Conservation (phyloP, 768 basidiomycete genomes). For the Amanita brunnescens region DNA sequence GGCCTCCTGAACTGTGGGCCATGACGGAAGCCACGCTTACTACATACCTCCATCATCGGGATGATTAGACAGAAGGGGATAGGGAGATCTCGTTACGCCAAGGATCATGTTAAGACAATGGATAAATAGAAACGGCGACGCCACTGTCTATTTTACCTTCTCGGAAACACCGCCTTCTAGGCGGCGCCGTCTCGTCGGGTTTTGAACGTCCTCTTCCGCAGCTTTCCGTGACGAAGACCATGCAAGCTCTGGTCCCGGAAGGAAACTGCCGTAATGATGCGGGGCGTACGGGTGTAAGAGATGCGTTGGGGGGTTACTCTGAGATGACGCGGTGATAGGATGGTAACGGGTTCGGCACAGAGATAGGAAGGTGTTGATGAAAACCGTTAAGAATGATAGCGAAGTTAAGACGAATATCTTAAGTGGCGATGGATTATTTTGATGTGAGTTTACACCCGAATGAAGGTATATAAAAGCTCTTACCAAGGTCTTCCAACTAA, state of each 20-base stretch:
- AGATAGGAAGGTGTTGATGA: conserved; percentile 73
- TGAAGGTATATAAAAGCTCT: conserved; percentile 19
- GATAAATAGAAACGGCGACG: background rate
- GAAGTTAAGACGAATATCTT: conserved; percentile 73
- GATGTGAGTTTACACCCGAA: conserved; percentile 10
- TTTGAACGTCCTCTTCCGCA: conserved; percentile 34
- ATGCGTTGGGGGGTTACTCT: conserved; percentile 11
- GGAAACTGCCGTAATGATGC: conserved; percentile 38
- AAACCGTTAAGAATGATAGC: conserved; percentile 65
- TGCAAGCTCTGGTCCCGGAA: conserved; percentile 38
- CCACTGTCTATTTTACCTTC: conserved; percentile 39
- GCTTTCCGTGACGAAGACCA: conserved; percentile 36
- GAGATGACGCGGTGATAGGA: conserved; percentile 23
- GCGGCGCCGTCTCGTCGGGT: conserved; percentile 42
- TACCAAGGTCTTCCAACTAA: conserved; percentile 96
- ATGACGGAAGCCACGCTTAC: background rate
- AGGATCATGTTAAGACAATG: background rate
- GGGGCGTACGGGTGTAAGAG: conserved; percentile 31
- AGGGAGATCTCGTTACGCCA: background rate
- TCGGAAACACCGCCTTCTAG: conserved; percentile 46
- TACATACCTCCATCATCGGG: background rate
- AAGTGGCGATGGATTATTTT: conserved; percentile 6
- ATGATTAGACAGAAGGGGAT: background rate
- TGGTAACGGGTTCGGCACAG: conserved; percentile 66
- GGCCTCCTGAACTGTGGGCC: background rate